These are phyloP conservation scores for Rhizoctonia solani DNA, from an alignment of 1,284 basidiomycete species.

Conservation along the genomic window DNA sequence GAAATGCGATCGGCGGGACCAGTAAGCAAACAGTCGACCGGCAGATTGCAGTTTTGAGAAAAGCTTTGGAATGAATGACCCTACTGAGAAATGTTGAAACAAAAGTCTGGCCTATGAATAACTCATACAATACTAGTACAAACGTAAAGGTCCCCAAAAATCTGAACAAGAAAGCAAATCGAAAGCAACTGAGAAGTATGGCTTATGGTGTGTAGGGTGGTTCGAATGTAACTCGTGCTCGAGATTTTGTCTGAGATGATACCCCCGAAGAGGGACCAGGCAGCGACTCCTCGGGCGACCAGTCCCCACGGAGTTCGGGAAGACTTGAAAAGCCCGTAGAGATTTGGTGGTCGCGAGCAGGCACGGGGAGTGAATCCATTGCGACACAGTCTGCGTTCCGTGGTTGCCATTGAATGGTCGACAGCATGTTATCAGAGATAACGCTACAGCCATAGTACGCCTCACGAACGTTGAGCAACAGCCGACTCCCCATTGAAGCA, in stretches of 20 bases:
- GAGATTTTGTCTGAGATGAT: slow-evolving; percentile 2
- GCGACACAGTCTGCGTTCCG: slow-evolving; percentile 16
- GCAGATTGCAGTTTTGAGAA: slow-evolving; percentile 76
- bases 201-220: neutral
- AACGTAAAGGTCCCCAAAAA: slow-evolving; percentile 1
- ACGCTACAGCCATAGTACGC: slow-evolving; percentile 15
- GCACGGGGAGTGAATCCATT: slow-evolving; percentile 12
- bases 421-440: slow-evolving; percentile 21
- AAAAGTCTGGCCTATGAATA: neutral
- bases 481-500: slow-evolving; percentile 29
- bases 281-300: neutral
- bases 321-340: neutral
- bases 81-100: neutral
- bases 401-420: slow-evolving; percentile 29
- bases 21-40: slow-evolving; percentile 82
- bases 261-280: neutral
- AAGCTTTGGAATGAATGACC: slow-evolving; percentile 47
- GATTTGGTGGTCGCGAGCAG: neutral
- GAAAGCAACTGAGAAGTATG: slow-evolving; percentile 4
- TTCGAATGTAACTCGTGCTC: slow-evolving; percentile 21
- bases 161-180: slow-evolving; percentile 3
- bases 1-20: slow-evolving; percentile 91
- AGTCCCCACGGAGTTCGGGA: slow-evolving; percentile 11
- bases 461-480: slow-evolving; percentile 29
- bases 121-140: slow-evolving; percentile 15